phyloP scores from a whole-genome alignment of 2,329 filamentous ascomycete genomes.

The Paecilomyces dactylethromorphus region DNA sequence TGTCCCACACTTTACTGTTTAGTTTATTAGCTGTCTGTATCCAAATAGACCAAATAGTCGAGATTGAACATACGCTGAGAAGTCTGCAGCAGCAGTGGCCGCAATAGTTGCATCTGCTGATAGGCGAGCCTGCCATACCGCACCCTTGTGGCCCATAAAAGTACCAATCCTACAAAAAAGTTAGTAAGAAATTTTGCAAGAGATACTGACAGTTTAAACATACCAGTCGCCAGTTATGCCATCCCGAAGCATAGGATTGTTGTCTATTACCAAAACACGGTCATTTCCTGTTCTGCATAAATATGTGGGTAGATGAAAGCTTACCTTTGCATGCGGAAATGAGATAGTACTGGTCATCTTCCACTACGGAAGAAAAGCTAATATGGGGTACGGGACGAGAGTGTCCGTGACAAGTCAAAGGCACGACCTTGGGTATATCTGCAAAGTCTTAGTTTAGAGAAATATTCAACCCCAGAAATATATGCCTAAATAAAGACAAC shows the following conservation, averaged over 20 bases:
- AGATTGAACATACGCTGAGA: conserved; percentile 65
- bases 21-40: conserved; percentile 20
- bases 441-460: not conserved
- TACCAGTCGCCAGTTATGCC: conserved; percentile 92
- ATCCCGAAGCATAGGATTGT: conserved; percentile 96
- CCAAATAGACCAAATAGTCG: conserved; percentile 1
- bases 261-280: conserved; percentile 53
- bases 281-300: conserved; percentile 4
- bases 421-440: conserved; percentile 60
- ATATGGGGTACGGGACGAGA: conserved; percentile 88
- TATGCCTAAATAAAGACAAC: not conserved
- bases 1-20: conserved; percentile 91
- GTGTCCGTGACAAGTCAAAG: conserved; percentile 89
- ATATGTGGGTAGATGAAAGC: conserved; percentile 1
- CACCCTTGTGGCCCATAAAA: conserved; percentile 96
- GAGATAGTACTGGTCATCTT: conserved; percentile 81
- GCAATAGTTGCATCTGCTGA: conserved; percentile 82
- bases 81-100: conserved; percentile 91
- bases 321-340: conserved; percentile 88
- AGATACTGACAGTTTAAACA: conserved; percentile 12
- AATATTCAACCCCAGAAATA: conserved; percentile 6
- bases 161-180: conserved; percentile 68
- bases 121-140: conserved; percentile 91
- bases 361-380: conserved; percentile 76
- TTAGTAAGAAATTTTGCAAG: conserved; percentile 5